These are phyloP conservation scores for Corymbia citriodora DNA, from an alignment of 441 rosid genomes.

Conservation along the genomic window DNA sequence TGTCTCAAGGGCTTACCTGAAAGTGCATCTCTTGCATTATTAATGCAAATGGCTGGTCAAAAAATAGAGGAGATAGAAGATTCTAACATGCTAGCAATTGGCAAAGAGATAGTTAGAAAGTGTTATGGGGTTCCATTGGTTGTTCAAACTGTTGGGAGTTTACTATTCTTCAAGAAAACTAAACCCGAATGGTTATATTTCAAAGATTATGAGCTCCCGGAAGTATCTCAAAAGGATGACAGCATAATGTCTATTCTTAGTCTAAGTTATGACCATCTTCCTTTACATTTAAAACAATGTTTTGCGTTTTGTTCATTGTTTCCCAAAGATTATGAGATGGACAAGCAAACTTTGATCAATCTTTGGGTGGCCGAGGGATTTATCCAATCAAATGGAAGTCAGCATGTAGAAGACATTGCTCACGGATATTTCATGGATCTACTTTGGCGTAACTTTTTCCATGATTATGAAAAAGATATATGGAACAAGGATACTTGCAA, in stretches of 20 bases:
- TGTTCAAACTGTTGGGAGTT: neutral
- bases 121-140: rapidly evolving
- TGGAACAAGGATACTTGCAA: rapidly evolving
- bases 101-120: neutral
- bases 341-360: rapidly evolving
- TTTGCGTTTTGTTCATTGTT: neutral
- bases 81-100: rapidly evolving
- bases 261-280: neutral
- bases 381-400: rapidly evolving
- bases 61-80: neutral
- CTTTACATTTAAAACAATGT: neutral
- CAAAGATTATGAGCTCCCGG: rapidly evolving
- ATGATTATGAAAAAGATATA: rapidly evolving
- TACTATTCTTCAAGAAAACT: rapidly evolving
- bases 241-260: rapidly evolving
- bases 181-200: rapidly evolving
- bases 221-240: rapidly evolving
- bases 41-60: rapidly evolving
- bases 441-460: rapidly evolving
- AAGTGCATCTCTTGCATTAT: rapidly evolving
- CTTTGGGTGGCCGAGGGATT: neutral
- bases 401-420: neutral
- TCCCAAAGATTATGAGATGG: neutral
- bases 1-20: rapidly evolving
- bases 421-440: neutral